Base-by-base conservation (phyloP, 2,329 filamentous ascomycete species). In the Aspergillus fructus region DNA sequence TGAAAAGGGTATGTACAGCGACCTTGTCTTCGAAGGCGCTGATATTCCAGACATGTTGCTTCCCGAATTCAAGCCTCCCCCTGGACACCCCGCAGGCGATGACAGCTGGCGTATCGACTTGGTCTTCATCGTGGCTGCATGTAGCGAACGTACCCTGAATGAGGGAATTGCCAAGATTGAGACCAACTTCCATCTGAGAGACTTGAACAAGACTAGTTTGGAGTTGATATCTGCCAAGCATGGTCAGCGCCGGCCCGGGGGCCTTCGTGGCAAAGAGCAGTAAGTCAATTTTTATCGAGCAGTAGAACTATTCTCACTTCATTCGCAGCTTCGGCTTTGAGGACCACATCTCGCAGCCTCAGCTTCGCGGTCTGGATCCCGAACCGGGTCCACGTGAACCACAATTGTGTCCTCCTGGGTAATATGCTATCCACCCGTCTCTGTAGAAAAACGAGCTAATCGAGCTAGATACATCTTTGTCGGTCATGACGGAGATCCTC, bases 341-440 rank as follows among this genome's bases (percentile, higher is more conserved):
- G 17, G 76, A 79, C 56, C 75, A 77, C 8, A 66, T 79, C 19
- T 76, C 76, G 3, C 71, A 78, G 50, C 76, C 77, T 3, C 67
- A 68, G 11, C 66, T 76, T 11, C 45, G 66, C 30, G 71, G 64
- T 3, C 64, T 78, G 34, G 67, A 68, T 76, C 75, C 4, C 70
- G 77, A 49, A 75, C 76, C 6, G 66, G 67, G 61, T 27, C 24
- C 24, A 40, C 71, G 68, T 24, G 69, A 65, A 49, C 72, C 73
- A 54, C 70, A 72, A 21, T 62, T 66, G 3, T 66, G 72, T 39
- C 42, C 58, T 9, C 73, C 70, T 45, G 73, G 74, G 49, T 64
- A 40, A 27, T 27, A 27, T 27, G 8, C 24, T 40, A 17, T 40
- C 37, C 12, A 40, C 13, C 37, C 37, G 37, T n/a, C 37, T 17